Conservation (phyloP, 768 basidiomycete genomes). For the Scleroderma bovista region DNA sequence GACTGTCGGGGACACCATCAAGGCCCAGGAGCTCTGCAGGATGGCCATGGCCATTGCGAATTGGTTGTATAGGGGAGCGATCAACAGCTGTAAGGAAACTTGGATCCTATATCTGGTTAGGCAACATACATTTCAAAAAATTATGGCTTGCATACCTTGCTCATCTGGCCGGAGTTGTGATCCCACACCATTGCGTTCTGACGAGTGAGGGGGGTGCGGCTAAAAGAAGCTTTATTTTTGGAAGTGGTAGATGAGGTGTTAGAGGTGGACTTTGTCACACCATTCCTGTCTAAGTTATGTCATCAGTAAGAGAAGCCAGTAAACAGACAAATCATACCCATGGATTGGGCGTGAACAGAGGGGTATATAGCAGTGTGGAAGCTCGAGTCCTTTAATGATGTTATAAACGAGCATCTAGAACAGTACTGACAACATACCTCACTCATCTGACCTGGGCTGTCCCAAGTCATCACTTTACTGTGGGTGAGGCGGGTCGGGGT, state of each 20-base stretch:
- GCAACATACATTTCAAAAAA: too few relatives aligned
- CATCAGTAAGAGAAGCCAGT: not conserved
- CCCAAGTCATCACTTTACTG: not conserved
- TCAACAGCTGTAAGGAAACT: not conserved
- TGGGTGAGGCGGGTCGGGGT: not conserved
- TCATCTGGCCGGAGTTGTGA: too few relatives aligned
- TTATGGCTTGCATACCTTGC: too few relatives aligned
- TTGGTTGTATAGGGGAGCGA: not conserved
- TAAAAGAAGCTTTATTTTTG: not conserved
- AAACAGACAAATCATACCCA: not conserved
- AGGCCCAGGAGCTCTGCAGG: not conserved
- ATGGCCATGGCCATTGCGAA: not conserved
- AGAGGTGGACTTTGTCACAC: not conserved
- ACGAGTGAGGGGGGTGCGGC: not conserved
- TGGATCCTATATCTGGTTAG: too few relatives aligned
- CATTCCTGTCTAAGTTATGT: not conserved
- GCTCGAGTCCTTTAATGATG: not conserved
- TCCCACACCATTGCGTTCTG: not conserved
- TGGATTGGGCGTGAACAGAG: not conserved
- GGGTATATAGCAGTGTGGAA: not conserved
- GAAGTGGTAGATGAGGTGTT: not conserved
- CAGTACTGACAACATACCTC: not conserved
- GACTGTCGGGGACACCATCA: not conserved
- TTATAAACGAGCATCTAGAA: not conserved
- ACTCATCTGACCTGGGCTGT: not conserved